Base-by-base conservation (phyloP, 805 yeast genomes). In the Teunomyces panamensis region DNA sequence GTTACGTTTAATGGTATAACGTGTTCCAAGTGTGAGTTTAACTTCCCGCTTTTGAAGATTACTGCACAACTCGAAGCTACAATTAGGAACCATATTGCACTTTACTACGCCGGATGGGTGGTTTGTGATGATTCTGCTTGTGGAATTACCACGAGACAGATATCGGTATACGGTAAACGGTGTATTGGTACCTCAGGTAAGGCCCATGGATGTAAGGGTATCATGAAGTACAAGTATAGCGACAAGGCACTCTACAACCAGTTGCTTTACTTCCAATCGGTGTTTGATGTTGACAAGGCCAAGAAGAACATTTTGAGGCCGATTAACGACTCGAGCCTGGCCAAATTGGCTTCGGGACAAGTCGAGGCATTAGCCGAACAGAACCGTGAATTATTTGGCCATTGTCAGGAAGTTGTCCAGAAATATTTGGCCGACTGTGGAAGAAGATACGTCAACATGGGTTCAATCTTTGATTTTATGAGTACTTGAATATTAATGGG, bases 221-320 rank as follows among this genome's bases (percentile, higher is more conserved):
- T 85, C 9, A 85, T 90, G 89, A 73, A 80, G 49, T 87, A 83
- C 65, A 77, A 76, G 49, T 94, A 87, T 63, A 74, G 83, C 24
- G 96, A 89, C 63, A 85, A 85, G 60, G 85, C 82, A 45, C 73
- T 94, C 34, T 92, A 91, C 73, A 88, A 88, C 58, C 98, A 94
- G 67, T 71, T 94, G 54, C 73, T 87, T 39, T 92, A 89, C 60
- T 80, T 87, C 56, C 83, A 81, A 52, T 79, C 90, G 2, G 62
- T 94, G 27, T 94, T 92, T 65, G 94, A 91, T 63, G 82, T 83
- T 36, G 90, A 85, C 47, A 86, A 85, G 64, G 89, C 88, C 44
- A 87, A 84, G 66, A 71, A 65, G 45, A 70, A 72, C 41, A 62
- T 65, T 51, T 59, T 87, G 57, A 81, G 81, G 56, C 85, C 88